phyloP scores from a whole-genome alignment of 2,329 filamentous ascomycete genomes.

The Colletotrichum horii region DNA sequence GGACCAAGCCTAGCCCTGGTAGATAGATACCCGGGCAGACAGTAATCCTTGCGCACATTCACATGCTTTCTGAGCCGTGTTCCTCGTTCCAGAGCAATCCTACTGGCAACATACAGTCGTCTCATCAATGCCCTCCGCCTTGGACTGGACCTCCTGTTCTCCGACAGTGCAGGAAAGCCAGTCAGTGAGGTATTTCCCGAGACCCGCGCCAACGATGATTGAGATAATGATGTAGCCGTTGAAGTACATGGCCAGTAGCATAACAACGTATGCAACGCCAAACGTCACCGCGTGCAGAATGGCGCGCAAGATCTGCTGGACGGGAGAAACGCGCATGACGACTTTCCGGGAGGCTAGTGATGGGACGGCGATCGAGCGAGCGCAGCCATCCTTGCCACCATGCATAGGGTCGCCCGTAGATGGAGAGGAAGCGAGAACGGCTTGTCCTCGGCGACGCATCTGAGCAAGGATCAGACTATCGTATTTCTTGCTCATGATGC shows the following conservation, averaged over 20 bases:
- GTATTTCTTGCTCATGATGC: not conserved
- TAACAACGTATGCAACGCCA: conserved; percentile 5
- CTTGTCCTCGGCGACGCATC: not conserved
- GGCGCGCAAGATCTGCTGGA: not conserved
- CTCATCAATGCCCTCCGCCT: not conserved
- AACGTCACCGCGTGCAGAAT: not conserved
- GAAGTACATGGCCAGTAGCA: conserved; percentile 9
- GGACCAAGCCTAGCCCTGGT: too few relatives aligned
- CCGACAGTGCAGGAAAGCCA: conserved; percentile 34
- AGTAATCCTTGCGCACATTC: too few relatives aligned
- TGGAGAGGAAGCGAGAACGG: not conserved
- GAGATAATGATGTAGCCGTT: conserved; percentile 14
- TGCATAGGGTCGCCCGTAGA: not conserved
- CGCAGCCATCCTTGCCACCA: not conserved
- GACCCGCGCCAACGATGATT: conserved; percentile 43
- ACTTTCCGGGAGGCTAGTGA: not conserved
- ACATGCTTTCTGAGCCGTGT: too few relatives aligned
- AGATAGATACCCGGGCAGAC: too few relatives aligned
- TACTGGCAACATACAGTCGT: not conserved
- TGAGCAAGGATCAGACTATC: not conserved
- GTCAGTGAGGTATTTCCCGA: conserved; percentile 58
- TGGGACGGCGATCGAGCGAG: rapidly evolving
- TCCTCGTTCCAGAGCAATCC: too few relatives aligned
- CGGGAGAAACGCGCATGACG: not conserved
- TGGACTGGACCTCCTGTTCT: not conserved